Evolutionary conservation across 1,284 basidiomycete genomes (phyloP).

Genomic region (Marasmius fiardii): DNA sequence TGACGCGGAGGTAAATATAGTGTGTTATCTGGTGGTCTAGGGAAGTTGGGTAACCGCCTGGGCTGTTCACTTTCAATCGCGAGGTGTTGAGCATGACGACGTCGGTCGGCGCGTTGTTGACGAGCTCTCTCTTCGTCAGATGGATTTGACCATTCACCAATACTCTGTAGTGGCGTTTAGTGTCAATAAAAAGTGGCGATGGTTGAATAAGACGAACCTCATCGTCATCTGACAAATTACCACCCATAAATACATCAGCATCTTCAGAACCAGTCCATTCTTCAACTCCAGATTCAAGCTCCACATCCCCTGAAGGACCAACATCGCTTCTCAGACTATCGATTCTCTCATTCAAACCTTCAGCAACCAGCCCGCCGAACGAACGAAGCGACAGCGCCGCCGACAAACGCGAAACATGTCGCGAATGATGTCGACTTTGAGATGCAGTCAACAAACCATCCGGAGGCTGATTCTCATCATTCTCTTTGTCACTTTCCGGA

Average conservation of each 20-base stretch:
- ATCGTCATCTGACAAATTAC: conserved; percentile 55
- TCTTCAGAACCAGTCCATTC: conserved; percentile 85
- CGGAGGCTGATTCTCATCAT: conserved; percentile 17
- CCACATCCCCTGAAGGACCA: conserved; percentile 10
- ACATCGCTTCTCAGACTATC: conserved; percentile 20
- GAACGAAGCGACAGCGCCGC: conserved; percentile 63
- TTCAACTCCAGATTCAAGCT: conserved; percentile 40
- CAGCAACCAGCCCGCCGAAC: conserved; percentile 45
- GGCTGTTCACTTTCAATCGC: conserved; percentile 53
- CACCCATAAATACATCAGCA: conserved; percentile 34
- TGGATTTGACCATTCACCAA: conserved; percentile 85
- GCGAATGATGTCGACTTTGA: conserved; percentile 57
- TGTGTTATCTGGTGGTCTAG: conserved; percentile 59
- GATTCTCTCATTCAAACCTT: conserved; percentile 23
- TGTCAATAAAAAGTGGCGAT: conserved; percentile 7
- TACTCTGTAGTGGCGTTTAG: conserved; percentile 45
- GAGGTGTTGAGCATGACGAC: conserved; percentile 34
- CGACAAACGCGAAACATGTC: conserved; percentile 67
- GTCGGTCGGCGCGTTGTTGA: conserved; percentile 58
- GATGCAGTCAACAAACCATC: conserved; percentile 41
- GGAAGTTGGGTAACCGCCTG: conserved; percentile 70
- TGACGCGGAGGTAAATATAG: conserved; percentile 30
- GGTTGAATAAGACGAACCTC: conserved; percentile 11
- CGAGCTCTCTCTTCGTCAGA: conserved; percentile 81
- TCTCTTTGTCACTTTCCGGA: conserved; percentile 8